Percentiles rank a stretch among this genome's conserved stretches.
Evolutionary conservation across 192 early-diverging fungal genomes (phyloP).

Genomic region (Coemansia sp.): DNA sequence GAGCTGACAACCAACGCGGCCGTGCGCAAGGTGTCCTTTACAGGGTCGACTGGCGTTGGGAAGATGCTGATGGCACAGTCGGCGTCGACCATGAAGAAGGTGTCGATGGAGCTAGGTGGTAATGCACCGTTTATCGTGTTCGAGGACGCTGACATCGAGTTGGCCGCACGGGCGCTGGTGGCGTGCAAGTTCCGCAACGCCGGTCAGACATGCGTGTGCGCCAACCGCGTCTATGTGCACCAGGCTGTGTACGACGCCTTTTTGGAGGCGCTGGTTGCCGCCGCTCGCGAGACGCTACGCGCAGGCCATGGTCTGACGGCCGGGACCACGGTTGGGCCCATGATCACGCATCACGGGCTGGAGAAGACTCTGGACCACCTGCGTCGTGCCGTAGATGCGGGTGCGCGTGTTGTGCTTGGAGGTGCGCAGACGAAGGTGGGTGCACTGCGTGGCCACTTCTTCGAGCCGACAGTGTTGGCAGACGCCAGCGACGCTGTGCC

Average conservation of each 20-base stretch:
- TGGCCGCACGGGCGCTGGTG: conserved; percentile 40
- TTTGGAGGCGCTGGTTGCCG: conserved; percentile 63
- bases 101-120: conserved; percentile 62
- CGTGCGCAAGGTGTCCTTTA: conserved; percentile 61
- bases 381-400: conserved; percentile 68
- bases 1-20: conserved; percentile 48
- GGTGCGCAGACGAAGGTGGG: conserved; percentile 47
- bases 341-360: conserved; percentile 72
- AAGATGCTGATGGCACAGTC: conserved; percentile 56
- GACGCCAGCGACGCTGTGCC: conserved; percentile 69
- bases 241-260: conserved; percentile 65
- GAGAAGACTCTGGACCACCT: conserved; percentile 71
- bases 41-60: conserved; percentile 58
- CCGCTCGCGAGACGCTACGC: conserved; percentile 57
- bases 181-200: conserved; percentile 63
- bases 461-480: conserved; percentile 77
- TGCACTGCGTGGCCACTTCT: conserved; percentile 66
- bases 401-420: conserved; percentile 70
- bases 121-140: conserved; percentile 62
- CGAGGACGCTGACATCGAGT: conserved; percentile 54
- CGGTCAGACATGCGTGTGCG: conserved; percentile 75
- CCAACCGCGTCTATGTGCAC: conserved; percentile 72
- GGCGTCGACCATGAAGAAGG: conserved; percentile 49
- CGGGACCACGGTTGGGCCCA: conserved; percentile 72
- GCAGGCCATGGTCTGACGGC: conserved; percentile 75